These are phyloP conservation scores for Jamesozyma rosinii DNA, from an alignment of 805 yeast genomes.

Conservation along the genomic window DNA sequence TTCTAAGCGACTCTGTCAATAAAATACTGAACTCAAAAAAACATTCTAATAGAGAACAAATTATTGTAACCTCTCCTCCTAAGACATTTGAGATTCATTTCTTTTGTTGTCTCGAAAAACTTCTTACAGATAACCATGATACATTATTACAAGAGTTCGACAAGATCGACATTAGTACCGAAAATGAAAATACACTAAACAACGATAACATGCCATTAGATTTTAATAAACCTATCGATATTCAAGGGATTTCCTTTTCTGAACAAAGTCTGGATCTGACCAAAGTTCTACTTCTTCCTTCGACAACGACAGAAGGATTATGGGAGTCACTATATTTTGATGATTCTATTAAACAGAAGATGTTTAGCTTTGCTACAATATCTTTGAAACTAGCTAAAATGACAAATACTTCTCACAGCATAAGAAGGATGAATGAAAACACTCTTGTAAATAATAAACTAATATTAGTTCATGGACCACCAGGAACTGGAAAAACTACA, in stretches of 20 bases:
- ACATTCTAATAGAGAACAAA: not conserved
- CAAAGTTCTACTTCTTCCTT: conserved; percentile 25
- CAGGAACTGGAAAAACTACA: conserved; percentile 42
- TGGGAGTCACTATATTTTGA: conserved; percentile 34
- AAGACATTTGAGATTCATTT: conserved; percentile 6
- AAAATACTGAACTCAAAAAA: not conserved
- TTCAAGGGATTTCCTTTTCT: conserved; percentile 4
- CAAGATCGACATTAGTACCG: conserved; percentile 22
- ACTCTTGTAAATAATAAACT: conserved; percentile 21
- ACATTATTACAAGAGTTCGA: conserved; percentile 23
- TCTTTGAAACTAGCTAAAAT: conserved; percentile 22
- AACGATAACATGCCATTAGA: not conserved
- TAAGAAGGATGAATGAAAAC: conserved; percentile 1
- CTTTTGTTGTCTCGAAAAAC: conserved; percentile 13
- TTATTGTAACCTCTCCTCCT: not conserved
- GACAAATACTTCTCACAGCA: conserved; percentile 3
- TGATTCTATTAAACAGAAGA: conserved; percentile 23
- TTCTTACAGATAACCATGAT: not conserved
- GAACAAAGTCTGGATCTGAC: conserved; percentile 13
- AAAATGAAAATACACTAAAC: not conserved
- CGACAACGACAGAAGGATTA: conserved; percentile 22
- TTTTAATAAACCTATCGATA: not conserved
- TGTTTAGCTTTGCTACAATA: conserved; percentile 29
- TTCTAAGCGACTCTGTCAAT: not conserved
- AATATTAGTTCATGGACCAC: conserved; percentile 35